Evolutionary conservation across 2,329 filamentous ascomycete genomes (phyloP), one percentile per base, ranked within the genome.

Genomic region (Beauveria rudraprayagi): DNA sequence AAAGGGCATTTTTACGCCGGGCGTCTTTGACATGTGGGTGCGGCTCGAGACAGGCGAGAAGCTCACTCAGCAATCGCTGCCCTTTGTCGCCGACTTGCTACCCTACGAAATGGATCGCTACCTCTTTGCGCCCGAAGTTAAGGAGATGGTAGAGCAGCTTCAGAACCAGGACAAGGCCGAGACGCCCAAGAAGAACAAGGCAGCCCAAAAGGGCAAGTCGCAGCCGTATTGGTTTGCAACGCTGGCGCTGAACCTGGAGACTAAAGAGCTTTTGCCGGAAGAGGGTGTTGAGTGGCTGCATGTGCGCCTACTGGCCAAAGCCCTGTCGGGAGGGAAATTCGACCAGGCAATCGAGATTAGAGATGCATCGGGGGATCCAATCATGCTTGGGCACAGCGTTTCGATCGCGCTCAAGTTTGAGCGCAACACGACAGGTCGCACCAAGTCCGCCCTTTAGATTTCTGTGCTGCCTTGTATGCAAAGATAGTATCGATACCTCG

Each of bases 201-300:
- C 14, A 4, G 14, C 2, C 22, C 16, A 22, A 30, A 55, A 41
- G 9, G 41, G 50, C 50, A 54, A 61, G 22, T 26, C 37, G 19
- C 58, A 53, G 24, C 44, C 52, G 9, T 83, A 83, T 66, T 91
- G 87, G 88, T 89, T 89, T 69, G 87, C 88, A 0, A 92, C 89
- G 0, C 72, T 92, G 3, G 74, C 85, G 30, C 71, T 92, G 67
- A 91, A 89, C 69, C 68, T 92, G 41, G 89, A 92, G 67, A 76
- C 90, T 46, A 92, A 92, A 76, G 88, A 86, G 69, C 71, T 78
- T 5, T 70, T 92, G 54, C 89, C 88, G 0, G 75, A 77, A 16
- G 81, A 83, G 48, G 89, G 89, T 0, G 83, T 85, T 1, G 85
- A 90, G 69, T 92, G 87, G 84, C 69, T 92, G 61, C 87, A 85